Percentiles rank a stretch among this genome's conserved stretches.
Conservation (phyloP, 768 basidiomycete species). For the Boletellus sp. region DNA sequence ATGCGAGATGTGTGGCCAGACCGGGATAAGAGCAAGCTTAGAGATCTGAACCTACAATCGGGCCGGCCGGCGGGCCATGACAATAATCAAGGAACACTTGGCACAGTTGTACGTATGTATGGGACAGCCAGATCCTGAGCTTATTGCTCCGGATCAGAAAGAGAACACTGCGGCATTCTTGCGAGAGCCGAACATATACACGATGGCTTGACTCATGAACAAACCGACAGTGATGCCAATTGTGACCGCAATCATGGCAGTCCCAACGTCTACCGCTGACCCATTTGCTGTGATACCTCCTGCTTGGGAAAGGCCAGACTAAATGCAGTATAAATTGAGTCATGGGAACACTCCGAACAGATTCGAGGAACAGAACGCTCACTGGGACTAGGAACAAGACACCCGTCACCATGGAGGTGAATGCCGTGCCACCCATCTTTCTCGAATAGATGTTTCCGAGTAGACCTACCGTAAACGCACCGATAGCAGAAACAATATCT, state of each 20-base stretch:
- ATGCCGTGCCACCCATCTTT: slow-evolving; percentile 80
- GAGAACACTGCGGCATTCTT: slow-evolving; percentile 87
- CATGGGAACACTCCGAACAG: neutral
- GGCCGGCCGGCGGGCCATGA: slow-evolving; percentile 7
- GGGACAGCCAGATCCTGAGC: neutral
- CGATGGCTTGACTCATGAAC: slow-evolving; percentile 83
- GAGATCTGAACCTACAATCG: neutral
- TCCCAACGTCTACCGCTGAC: slow-evolving; percentile 78
- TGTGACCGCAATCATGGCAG: slow-evolving; percentile 85
- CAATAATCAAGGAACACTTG: neutral
- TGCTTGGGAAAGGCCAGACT: slow-evolving; percentile 85
- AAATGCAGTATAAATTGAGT: slow-evolving; percentile 1
- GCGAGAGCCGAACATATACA: slow-evolving; percentile 80
- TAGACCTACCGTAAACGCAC: slow-evolving; percentile 76
- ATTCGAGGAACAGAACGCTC: slow-evolving; percentile 29
- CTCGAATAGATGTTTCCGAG: slow-evolving; percentile 80
- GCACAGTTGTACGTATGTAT: slow-evolving; percentile 4
- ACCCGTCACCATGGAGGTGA: slow-evolving; percentile 88
- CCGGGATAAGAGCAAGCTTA: neutral
- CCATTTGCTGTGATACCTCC: slow-evolving; percentile 82
- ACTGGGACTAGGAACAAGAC: slow-evolving; percentile 86
- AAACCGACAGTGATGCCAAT: slow-evolving; percentile 88
- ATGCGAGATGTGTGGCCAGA: slow-evolving; percentile 2
- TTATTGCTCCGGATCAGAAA: slow-evolving; percentile 42
- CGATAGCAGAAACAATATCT: slow-evolving; percentile 81